phyloP scores from a whole-genome alignment of 1,284 basidiomycete genomes.

The Fistulina hepatica region DNA sequence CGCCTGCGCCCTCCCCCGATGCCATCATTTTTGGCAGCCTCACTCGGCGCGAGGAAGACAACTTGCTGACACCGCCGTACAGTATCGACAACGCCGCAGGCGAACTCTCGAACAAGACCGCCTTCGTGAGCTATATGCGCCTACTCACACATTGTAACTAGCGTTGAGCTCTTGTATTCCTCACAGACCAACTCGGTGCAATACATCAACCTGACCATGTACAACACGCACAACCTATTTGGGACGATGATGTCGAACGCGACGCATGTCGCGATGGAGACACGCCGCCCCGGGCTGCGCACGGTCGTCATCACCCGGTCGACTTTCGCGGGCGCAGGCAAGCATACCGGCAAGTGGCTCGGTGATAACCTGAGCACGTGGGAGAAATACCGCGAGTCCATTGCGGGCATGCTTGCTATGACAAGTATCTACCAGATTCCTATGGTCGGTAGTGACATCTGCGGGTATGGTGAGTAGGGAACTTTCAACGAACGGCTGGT shows the following conservation, averaged over 20 bases:
- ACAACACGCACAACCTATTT: conserved; percentile 59
- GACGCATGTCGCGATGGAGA: conserved; percentile 51
- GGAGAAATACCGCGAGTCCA: conserved; percentile 47
- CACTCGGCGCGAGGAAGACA: conserved; percentile 24
- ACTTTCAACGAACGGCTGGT: not conserved
- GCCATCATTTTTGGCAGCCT: conserved; percentile 37
- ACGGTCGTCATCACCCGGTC: conserved; percentile 64
- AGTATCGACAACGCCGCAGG: conserved; percentile 46
- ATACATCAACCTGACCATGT: conserved; percentile 51
- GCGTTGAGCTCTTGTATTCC: not conserved
- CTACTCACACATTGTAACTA: not conserved
- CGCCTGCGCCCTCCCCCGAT: conserved; percentile 38
- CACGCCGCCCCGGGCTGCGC: conserved; percentile 46
- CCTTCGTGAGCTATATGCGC: conserved; percentile 30
- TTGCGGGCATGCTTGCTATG: conserved; percentile 53
- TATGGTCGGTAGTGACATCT: conserved; percentile 62
- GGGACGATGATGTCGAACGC: conserved; percentile 61
- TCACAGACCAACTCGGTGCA: conserved; percentile 43
- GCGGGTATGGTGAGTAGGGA: conserved; percentile 41
- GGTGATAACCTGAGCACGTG: conserved; percentile 53
- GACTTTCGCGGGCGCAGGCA: conserved; percentile 59
- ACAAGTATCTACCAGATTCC: conserved; percentile 54
- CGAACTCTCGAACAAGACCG: conserved; percentile 40
- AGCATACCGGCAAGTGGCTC: conserved; percentile 58
- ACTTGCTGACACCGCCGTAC: conserved; percentile 43